Conservation (phyloP, 768 basidiomycete genomes). For the Tulasnella sp. region DNA sequence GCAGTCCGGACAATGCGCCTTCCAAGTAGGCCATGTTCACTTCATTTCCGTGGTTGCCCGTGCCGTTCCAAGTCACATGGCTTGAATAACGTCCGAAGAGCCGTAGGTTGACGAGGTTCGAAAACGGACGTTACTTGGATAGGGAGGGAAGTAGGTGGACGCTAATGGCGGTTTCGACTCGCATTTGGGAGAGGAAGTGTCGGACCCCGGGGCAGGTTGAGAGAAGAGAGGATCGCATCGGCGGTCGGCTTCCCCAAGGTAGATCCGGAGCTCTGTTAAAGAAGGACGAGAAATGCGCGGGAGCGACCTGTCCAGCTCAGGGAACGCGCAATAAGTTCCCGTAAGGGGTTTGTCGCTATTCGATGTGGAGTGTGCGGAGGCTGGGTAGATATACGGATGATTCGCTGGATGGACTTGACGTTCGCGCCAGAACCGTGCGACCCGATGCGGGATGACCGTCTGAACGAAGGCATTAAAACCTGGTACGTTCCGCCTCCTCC, state of each 20-base stretch:
- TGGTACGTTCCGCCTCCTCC: too few relatives aligned
- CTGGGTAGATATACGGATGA: too few relatives aligned
- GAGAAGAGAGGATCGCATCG: background rate
- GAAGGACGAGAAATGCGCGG: background rate
- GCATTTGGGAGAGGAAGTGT: background rate
- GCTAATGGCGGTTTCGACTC: background rate
- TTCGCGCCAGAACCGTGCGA: too few relatives aligned
- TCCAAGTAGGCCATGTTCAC: background rate
- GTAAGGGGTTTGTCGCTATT: too few relatives aligned
- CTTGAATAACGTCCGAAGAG: background rate
- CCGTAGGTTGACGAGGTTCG: background rate
- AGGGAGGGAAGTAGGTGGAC: background rate
- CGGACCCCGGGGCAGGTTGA: background rate
- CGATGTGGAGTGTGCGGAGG: too few relatives aligned
- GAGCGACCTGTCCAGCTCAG: too few relatives aligned
- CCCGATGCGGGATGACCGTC: too few relatives aligned
- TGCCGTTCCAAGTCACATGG: too few relatives aligned
- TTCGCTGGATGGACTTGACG: too few relatives aligned
- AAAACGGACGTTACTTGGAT: background rate
- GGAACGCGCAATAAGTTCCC: too few relatives aligned
- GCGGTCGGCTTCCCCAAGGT: background rate
- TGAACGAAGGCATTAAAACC: too few relatives aligned
- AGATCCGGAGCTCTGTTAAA: background rate
- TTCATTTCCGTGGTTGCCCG: background rate
- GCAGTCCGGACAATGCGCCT: background rate